phyloP scores from a whole-genome alignment of 306 rosid genomes.

The Cucumis sativus region DNA sequence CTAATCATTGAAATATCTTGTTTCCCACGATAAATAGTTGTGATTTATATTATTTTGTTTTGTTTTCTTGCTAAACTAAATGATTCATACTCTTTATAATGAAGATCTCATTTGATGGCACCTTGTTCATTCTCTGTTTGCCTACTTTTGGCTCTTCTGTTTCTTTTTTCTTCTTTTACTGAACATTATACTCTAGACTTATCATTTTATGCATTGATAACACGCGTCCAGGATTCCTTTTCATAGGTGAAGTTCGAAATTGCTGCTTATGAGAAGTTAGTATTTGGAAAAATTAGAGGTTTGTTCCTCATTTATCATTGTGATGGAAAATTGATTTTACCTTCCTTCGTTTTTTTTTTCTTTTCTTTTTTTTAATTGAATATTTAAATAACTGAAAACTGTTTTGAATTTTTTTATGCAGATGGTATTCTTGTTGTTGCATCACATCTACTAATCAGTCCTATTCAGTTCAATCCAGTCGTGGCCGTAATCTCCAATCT shows the following conservation, averaged over 20 bases:
- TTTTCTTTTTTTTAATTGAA: background rate
- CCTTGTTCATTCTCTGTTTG: background rate
- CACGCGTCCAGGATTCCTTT: conserved; percentile 35
- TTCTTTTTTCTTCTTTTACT: background rate
- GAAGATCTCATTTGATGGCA: background rate
- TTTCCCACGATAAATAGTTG: background rate
- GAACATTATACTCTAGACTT: background rate
- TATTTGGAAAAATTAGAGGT: conserved; percentile 76
- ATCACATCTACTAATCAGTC: conserved; percentile 53
- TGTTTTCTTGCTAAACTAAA: background rate
- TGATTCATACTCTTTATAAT: background rate
- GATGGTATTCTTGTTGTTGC: conserved; percentile 59
- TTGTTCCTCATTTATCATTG: conserved; percentile 1
- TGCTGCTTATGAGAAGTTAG: conserved; percentile 40
- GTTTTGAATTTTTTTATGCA: conserved; percentile 21
- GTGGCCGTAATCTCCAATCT: too few relatives aligned
- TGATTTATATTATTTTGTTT: background rate
- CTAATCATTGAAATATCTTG: background rate
- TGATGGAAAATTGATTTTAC: background rate
- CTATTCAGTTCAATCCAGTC: too few relatives aligned
- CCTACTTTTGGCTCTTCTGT: background rate
- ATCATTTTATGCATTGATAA: background rate
- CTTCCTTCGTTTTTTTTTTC: background rate
- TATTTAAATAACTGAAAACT: background rate
- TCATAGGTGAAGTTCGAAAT: conserved; percentile 50